A percentile compares a stretch with the other conserved stretches of the same genome.
Conservation (phyloP, 2,329 filamentous ascomycete species). For the Hypoxylon sp. region DNA sequence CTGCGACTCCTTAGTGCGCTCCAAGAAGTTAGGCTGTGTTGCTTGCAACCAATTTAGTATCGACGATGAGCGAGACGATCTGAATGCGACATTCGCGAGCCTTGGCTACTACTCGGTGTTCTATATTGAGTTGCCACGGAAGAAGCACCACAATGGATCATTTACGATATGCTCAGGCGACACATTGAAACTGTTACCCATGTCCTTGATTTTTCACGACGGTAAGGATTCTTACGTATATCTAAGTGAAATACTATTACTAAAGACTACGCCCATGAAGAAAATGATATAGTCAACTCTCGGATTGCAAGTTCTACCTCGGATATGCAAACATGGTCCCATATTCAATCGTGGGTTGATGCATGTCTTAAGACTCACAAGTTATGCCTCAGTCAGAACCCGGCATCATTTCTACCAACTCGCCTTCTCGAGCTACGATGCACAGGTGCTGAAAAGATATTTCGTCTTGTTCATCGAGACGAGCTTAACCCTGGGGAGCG, state of each 20-base stretch:
- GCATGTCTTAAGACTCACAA: slow-evolving; percentile 21
- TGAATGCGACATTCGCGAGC: slow-evolving; percentile 2
- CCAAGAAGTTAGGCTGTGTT: slow-evolving; percentile 23
- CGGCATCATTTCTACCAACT: slow-evolving; percentile 20
- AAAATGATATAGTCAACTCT: slow-evolving; percentile 26
- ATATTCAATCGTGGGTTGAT: slow-evolving; percentile 28
- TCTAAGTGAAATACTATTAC: background rate
- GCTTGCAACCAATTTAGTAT: slow-evolving; percentile 15
- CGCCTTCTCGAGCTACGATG: slow-evolving; percentile 29
- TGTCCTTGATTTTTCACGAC: too few relatives aligned
- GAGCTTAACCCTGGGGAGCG: slow-evolving; percentile 16
- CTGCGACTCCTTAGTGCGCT: slow-evolving; percentile 24
- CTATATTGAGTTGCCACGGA: slow-evolving; percentile 6
- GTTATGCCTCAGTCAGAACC: slow-evolving; percentile 7
- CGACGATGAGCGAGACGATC: slow-evolving; percentile 17
- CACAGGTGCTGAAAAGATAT: slow-evolving; percentile 5
- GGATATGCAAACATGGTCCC: slow-evolving; percentile 19
- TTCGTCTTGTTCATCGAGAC: slow-evolving; percentile 20
- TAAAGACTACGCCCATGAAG: slow-evolving; percentile 11
- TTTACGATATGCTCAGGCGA: slow-evolving; percentile 25
- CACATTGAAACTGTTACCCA: slow-evolving; percentile 12
- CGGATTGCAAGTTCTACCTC: slow-evolving; percentile 24
- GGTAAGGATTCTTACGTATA: slow-evolving; percentile 7
- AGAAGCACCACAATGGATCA: background rate
- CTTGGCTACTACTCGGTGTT: slow-evolving; percentile 33